A percentile compares a stretch with the other conserved stretches of the same genome.
phyloP scores from a whole-genome alignment of 140 eudicot genomes.

The Erigeron philadelphicus region DNA sequence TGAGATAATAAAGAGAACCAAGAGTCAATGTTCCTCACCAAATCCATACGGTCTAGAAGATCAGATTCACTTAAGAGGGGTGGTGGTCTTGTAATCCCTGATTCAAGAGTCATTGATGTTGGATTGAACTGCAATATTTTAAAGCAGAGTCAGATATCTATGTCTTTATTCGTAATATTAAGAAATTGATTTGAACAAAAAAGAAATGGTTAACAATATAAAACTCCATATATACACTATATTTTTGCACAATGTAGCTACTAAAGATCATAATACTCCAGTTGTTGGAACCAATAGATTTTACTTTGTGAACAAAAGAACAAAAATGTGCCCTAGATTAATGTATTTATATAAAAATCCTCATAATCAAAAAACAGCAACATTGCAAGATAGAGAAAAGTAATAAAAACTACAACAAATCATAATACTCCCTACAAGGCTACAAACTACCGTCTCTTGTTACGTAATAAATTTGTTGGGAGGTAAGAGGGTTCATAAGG shows the following conservation, averaged over 20 bases:
- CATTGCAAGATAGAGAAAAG: background rate
- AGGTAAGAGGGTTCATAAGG: background rate
- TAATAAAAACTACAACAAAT: background rate
- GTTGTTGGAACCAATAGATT: background rate
- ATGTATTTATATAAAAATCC: too few species aligned
- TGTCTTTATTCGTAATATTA: slow-evolving; percentile 16
- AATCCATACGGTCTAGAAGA: slow-evolving; percentile 84
- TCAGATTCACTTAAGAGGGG: slow-evolving; percentile 98
- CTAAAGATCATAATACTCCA: slow-evolving; percentile 3
- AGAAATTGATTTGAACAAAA: slow-evolving; percentile 11
- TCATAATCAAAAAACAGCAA: background rate
- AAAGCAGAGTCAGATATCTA: slow-evolving; percentile 12
- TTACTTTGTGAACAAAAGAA: background rate
- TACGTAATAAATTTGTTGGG: slow-evolving; percentile 5
- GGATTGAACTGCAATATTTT: slow-evolving; percentile 69
- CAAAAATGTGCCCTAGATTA: background rate
- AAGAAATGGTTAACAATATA: slow-evolving; percentile 5
- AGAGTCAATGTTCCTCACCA: slow-evolving; percentile 41
- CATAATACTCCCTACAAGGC: background rate
- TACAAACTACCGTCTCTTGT: background rate
- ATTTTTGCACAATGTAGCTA: background rate
- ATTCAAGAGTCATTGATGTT: slow-evolving; percentile 73
- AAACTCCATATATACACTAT: background rate
- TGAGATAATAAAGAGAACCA: background rate
- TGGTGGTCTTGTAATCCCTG: slow-evolving; percentile 94